phyloP scores from a whole-genome alignment of 768 basidiomycete species.

The Suillus hirtellus region DNA sequence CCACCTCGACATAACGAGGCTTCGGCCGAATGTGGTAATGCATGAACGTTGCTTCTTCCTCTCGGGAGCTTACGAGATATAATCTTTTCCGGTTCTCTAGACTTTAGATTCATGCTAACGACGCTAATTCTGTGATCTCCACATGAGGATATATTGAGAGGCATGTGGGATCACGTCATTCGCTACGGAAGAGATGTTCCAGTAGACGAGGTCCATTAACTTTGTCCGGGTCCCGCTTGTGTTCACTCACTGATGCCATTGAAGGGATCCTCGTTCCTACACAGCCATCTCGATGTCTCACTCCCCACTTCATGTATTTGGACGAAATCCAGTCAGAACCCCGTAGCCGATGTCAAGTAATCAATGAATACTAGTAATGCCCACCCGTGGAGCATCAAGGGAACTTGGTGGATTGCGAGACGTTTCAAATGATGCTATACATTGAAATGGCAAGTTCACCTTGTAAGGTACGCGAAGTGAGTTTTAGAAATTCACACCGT shows the following conservation, averaged over 20 bases:
- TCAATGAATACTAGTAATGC: not conserved
- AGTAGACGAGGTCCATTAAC: not conserved
- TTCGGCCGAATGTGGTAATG: not conserved
- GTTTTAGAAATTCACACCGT: not conserved
- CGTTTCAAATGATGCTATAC: not conserved
- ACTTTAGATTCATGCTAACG: not conserved
- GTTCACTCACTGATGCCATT: not conserved
- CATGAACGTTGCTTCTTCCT: not conserved
- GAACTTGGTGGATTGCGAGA: not conserved
- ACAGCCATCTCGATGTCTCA: not conserved
- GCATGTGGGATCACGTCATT: not conserved
- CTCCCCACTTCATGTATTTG: not conserved
- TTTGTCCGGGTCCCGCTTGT: not conserved
- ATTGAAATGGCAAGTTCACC: not conserved
- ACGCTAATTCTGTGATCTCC: not conserved
- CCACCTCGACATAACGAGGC: not conserved
- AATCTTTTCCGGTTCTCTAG: not conserved
- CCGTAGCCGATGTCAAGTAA: not conserved
- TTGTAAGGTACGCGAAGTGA: not conserved
- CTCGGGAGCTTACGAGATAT: not conserved
- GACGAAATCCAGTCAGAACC: not conserved
- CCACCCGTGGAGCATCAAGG: not conserved
- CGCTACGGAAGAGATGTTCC: not conserved
- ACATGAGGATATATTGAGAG: conserved; percentile 5
- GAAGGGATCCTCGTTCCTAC: not conserved